Conservation (phyloP, 2,329 filamentous ascomycete species). For the Xylaria digitata region DNA sequence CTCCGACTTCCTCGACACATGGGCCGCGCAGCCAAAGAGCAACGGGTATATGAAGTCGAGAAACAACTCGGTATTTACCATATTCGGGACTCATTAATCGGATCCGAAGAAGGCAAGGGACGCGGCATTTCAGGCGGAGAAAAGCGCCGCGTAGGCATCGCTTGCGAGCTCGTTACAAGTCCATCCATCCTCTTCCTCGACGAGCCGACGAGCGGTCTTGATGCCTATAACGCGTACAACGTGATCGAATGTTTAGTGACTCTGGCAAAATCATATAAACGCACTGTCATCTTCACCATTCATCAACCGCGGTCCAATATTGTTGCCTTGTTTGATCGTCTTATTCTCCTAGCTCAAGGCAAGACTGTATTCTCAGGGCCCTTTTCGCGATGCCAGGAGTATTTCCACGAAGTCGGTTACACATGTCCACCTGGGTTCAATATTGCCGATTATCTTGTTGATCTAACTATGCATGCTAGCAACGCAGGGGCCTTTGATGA, state of each 20-base stretch:
- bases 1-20: conserved; percentile 93
- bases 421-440: conserved; percentile 96
- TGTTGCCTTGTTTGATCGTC: conserved; percentile 92
- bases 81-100: conserved; percentile 94
- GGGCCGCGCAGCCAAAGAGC: conserved; percentile 87
- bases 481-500: conserved; percentile 70
- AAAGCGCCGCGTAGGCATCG: conserved; percentile 95
- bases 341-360: conserved; percentile 90
- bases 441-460: conserved; percentile 96
- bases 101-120: conserved; percentile 92
- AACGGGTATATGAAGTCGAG: conserved; percentile 91
- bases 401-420: conserved; percentile 93
- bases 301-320: conserved; percentile 99
- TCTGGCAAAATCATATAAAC: conserved; percentile 93
- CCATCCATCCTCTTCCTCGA: conserved; percentile 97
- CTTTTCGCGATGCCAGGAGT: conserved; percentile 86
- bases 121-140: conserved; percentile 97
- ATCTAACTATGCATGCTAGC: conserved; percentile 95
- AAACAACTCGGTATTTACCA: conserved; percentile 94
- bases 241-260: conserved; percentile 96
- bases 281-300: conserved; percentile 98
- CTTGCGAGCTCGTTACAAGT: conserved; percentile 96
- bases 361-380: conserved; percentile 93
- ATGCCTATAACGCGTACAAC: conserved; percentile 98
- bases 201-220: conserved; percentile 94